Conservation (phyloP, 2,329 filamentous ascomycete species). For the Alternaria gaisen region DNA sequence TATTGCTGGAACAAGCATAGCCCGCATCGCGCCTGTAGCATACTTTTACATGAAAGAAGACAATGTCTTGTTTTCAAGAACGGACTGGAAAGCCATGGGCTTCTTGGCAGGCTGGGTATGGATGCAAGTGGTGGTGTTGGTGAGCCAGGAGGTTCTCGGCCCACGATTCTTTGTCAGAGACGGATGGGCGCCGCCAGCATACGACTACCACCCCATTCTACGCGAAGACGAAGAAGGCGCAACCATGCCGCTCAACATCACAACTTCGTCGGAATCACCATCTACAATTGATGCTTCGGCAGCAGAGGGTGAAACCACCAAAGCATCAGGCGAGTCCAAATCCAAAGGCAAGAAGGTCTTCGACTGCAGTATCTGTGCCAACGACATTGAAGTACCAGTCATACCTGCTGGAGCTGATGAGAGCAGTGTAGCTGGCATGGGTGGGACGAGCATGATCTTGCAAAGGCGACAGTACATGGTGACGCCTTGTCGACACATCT, state of each 20-base stretch:
- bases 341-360: slow-evolving; percentile 70
- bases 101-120: slow-evolving; percentile 81
- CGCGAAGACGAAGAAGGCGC: slow-evolving; percentile 84
- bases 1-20: slow-evolving; percentile 80
- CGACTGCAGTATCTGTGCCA: slow-evolving; percentile 95
- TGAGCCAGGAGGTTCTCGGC: slow-evolving; percentile 82
- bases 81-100: slow-evolving; percentile 71
- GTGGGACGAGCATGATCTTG: slow-evolving; percentile 68
- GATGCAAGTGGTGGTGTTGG: slow-evolving; percentile 82
- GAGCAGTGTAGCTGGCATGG: slow-evolving; percentile 51
- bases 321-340: slow-evolving; percentile 55
- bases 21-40: slow-evolving; percentile 80
- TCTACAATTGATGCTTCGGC: slow-evolving; percentile 20
- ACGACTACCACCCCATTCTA: slow-evolving; percentile 94
- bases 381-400: slow-evolving; percentile 88
- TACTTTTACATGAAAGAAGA: slow-evolving; percentile 83
- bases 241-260: slow-evolving; percentile 76
- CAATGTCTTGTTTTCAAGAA: slow-evolving; percentile 82
- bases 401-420: slow-evolving; percentile 61
- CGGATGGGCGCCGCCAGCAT: slow-evolving; percentile 73
- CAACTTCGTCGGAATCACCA: slow-evolving; percentile 29
- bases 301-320: slow-evolving; percentile 17
- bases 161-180: slow-evolving; percentile 85
- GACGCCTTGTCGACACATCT: slow-evolving; percentile 94
- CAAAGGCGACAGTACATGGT: slow-evolving; percentile 92